Evolutionary conservation across 2,329 filamentous ascomycete species (phyloP).

Genomic region (Talaromyces sp.): DNA sequence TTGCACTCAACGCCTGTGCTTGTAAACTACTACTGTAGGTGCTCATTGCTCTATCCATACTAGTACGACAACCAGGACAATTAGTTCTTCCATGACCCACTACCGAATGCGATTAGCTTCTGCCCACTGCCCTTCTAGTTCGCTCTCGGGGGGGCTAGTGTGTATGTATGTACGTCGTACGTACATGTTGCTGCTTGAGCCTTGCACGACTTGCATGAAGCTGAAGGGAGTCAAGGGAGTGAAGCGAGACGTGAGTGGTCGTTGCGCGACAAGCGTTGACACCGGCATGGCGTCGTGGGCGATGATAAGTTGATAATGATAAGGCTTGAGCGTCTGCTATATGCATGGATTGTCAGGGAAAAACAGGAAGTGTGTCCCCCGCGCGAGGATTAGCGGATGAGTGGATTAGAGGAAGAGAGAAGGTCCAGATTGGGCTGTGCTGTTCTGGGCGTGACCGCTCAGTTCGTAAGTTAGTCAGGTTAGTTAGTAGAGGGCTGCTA

Average conservation of each 20-base stretch:
- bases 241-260: background rate
- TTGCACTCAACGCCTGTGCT: constrained; percentile 7
- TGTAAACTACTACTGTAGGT: constrained; percentile 2
- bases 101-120: background rate
- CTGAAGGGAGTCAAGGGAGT: constrained; percentile 10
- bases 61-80: constrained; percentile 1
- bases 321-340: constrained; percentile 4
- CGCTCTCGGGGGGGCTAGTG: background rate
- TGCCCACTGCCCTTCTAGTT: background rate
- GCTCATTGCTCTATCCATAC: background rate
- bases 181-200: background rate
- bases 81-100: background rate
- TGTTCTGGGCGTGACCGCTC: background rate
- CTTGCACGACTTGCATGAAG: constrained; percentile 12
- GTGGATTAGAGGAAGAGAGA: background rate
- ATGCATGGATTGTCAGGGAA: constrained; percentile 5
- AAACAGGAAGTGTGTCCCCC: constrained; percentile 1
- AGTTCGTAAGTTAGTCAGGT: background rate
- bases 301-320: background rate
- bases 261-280: constrained; percentile 4
- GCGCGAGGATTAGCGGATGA: background rate
- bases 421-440: background rate
- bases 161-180: constrained; percentile 2
- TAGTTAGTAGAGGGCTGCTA: background rate
- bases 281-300: background rate